Evolutionary conservation across 2,329 filamentous ascomycete genomes (phyloP).

Genomic region (Boeremia exigua): DNA sequence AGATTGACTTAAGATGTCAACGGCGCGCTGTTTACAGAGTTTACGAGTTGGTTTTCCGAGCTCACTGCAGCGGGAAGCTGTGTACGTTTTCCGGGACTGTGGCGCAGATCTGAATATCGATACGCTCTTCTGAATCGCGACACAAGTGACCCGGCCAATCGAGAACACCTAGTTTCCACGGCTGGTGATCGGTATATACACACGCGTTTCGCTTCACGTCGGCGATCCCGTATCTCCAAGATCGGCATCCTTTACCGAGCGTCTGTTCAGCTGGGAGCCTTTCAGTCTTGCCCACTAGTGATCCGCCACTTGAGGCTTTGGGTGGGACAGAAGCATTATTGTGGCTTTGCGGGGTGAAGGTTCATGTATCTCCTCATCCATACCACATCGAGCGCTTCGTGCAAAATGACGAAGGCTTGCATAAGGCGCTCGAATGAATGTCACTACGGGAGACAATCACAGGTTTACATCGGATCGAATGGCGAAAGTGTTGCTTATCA

Average conservation of each 20-base stretch:
- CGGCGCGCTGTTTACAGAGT: background rate
- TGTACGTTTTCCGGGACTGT: background rate
- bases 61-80: background rate
- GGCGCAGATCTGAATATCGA: background rate
- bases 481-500: background rate
- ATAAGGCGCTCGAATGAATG: background rate
- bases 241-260: background rate
- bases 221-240: background rate
- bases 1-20: background rate
- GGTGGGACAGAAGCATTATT: background rate
- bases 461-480: background rate
- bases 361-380: background rate
- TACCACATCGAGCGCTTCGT: background rate
- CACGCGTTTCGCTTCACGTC: conserved; percentile 1
- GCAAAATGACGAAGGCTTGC: background rate
- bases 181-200: background rate
- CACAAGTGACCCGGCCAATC: background rate
- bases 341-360: background rate
- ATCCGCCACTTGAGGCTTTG: background rate
- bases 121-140: background rate
- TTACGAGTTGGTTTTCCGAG: background rate
- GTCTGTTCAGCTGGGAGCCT: background rate
- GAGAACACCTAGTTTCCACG: background rate
- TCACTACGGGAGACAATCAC: background rate
- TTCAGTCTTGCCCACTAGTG: background rate